Percentiles rank a stretch among this genome's conserved stretches.
These are phyloP conservation scores for Chalaropsis thielavioides DNA, from an alignment of 2,329 filamentous ascomycete species.

Conservation along the genomic window DNA sequence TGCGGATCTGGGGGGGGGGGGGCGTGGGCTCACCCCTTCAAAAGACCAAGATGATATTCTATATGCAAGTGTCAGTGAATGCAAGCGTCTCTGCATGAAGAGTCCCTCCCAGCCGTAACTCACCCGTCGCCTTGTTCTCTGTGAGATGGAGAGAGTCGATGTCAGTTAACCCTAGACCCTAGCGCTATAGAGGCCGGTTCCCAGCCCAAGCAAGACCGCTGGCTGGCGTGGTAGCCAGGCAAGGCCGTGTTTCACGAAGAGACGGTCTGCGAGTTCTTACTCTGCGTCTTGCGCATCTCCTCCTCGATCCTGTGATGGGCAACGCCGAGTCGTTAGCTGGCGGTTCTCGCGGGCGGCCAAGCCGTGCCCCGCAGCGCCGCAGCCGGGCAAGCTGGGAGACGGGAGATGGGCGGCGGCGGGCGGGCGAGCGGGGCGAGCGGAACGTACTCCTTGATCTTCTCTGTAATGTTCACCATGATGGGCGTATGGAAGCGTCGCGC, in stretches of 20 bases:
- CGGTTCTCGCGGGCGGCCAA: not conserved
- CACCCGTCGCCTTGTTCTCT: constrained; percentile 99
- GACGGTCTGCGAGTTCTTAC: constrained; percentile 37
- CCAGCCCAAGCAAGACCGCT: not conserved
- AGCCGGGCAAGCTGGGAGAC: not conserved
- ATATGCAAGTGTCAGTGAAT: not conserved
- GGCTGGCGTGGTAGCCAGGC: not conserved
- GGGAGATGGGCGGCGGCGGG: not conserved
- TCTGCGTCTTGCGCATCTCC: constrained; percentile 98
- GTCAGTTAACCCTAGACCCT: constrained; percentile 13
- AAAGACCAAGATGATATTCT: constrained; percentile 96
- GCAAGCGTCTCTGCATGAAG: not conserved
- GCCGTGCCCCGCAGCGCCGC: not conserved
- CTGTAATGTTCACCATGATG: constrained; percentile 97
- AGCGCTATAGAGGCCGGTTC: not conserved
- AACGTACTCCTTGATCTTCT: constrained; percentile 96
- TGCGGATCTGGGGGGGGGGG: not conserved
- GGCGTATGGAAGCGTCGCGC: constrained; percentile 14
- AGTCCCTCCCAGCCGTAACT: constrained; percentile 23
- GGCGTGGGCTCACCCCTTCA: constrained; percentile 65
- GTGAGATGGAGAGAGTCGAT: constrained; percentile 18
- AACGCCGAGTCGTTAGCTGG: constrained; percentile 19
- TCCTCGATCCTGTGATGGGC: constrained; percentile 72
- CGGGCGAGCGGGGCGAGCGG: not conserved
- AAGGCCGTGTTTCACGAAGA: not conserved